A percentile compares a stretch with the other conserved stretches of the same genome.
Evolutionary conservation across 73 alveolate species (phyloP).

Genomic region (Paramecium caudatum): DNA sequence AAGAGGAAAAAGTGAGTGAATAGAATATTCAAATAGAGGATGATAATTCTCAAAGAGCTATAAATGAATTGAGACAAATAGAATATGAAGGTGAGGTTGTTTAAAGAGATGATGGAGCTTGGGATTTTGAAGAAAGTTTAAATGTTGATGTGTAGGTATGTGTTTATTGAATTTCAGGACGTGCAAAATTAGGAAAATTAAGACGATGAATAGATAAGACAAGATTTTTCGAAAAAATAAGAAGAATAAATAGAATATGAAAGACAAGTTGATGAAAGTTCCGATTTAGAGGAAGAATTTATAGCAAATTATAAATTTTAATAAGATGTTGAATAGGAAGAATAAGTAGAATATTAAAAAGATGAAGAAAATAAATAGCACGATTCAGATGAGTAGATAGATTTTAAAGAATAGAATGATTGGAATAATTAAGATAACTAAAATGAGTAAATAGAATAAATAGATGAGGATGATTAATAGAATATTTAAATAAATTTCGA

Average conservation of each 20-base stretch:
- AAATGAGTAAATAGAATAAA: too few relatives aligned
- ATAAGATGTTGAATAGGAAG: neutral
- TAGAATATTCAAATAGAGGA: neutral
- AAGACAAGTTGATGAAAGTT: conserved; percentile 13
- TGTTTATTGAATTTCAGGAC: neutral
- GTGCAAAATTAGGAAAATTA: neutral
- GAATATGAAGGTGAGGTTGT: neutral
- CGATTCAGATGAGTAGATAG: neutral
- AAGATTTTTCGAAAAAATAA: neutral
- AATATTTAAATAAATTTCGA: too few relatives aligned
- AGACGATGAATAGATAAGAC: neutral
- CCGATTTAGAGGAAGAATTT: conserved; percentile 19
- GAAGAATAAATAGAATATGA: neutral
- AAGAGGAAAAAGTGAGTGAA: conserved; percentile 27
- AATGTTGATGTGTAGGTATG: conserved; percentile 25
- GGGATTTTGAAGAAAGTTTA: conserved; percentile 38
- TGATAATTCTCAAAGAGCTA: conserved; percentile 43
- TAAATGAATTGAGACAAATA: conserved; percentile 1
- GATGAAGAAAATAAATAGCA: neutral
- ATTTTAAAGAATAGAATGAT: neutral
- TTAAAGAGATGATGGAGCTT: conserved; percentile 30
- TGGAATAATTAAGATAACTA: neutral
- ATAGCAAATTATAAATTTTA: neutral
- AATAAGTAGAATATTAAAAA: neutral
- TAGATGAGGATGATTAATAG: too few relatives aligned